Percentiles rank a stretch among this genome's conserved stretches.
phyloP scores from a whole-genome alignment of 2,329 filamentous ascomycete genomes.

The Rhinocladiella similis region DNA sequence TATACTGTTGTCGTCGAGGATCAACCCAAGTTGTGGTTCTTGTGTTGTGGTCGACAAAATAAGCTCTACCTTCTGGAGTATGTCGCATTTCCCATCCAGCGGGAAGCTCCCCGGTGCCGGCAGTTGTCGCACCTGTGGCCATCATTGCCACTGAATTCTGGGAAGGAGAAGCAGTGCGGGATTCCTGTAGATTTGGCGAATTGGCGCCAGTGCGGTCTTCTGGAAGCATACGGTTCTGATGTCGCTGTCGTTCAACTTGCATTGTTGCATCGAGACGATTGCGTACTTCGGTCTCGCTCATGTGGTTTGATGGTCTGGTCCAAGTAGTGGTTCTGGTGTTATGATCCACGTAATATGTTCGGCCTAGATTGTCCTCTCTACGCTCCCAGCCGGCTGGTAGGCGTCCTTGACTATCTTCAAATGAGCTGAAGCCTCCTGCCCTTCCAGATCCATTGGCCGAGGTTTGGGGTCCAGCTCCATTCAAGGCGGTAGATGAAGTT shows the following conservation, averaged over 20 bases:
- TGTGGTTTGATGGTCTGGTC: constrained; percentile 81
- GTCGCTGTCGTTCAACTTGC: constrained; percentile 85
- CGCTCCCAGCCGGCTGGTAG: constrained; percentile 94
- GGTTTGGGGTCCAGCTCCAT: constrained; percentile 36
- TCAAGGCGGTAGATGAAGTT: constrained; percentile 34
- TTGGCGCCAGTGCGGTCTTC: constrained; percentile 93
- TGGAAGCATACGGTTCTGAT: constrained; percentile 92
- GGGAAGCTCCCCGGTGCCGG: constrained; percentile 90
- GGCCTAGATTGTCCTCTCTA: constrained; percentile 87
- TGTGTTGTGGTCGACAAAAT: constrained; percentile 98
- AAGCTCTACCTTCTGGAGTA: constrained; percentile 90
- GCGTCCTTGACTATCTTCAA: constrained; percentile 93
- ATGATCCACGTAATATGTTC: constrained; percentile 98
- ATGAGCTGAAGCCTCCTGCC: constrained; percentile 74
- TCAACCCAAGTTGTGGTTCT: constrained; percentile 98
- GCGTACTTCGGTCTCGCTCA: constrained; percentile 73
- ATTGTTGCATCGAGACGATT: constrained; percentile 85
- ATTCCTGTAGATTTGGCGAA: constrained; percentile 72
- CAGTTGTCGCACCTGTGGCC: constrained; percentile 87
- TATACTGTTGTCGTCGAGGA: constrained; percentile 94
- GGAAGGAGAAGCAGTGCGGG: constrained; percentile 41
- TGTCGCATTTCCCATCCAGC: constrained; percentile 95
- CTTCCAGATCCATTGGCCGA: constrained; percentile 42
- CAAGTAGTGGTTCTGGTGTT: constrained; percentile 96
- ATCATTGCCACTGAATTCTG: constrained; percentile 72